A percentile compares a stretch with the other conserved stretches of the same genome.
phyloP scores from a whole-genome alignment of 1,284 basidiomycete genomes.

The Microbotryum intermedium region DNA sequence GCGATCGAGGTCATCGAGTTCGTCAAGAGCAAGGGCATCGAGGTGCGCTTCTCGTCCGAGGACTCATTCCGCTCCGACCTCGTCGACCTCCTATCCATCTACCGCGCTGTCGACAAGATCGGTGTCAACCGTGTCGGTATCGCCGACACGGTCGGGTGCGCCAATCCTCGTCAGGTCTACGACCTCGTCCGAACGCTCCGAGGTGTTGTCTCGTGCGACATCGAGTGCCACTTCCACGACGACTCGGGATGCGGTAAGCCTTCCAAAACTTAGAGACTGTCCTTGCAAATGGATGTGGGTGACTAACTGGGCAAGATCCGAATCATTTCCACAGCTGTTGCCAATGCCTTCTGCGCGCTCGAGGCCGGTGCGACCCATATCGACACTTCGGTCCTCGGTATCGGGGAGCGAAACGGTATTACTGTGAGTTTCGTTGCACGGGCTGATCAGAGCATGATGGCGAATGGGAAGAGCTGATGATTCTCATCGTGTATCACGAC shows the following conservation, averaged over 20 bases:
- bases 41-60: conserved; percentile 99
- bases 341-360: conserved; percentile 95
- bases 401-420: conserved; percentile 98
- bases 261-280: not conserved
- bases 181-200: conserved; percentile 93
- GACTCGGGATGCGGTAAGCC: conserved; percentile 79
- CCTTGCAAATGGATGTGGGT: not conserved
- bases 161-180: conserved; percentile 97
- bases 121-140: conserved; percentile 99
- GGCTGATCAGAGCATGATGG: too few relatives aligned
- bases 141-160: conserved; percentile 97
- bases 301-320: conserved; percentile 13
- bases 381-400: conserved; percentile 88
- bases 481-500: not conserved
- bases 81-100: conserved; percentile 96
- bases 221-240: conserved; percentile 98
- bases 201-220: conserved; percentile 92
- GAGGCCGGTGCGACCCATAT: conserved; percentile 99
- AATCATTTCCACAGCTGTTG: conserved; percentile 59
- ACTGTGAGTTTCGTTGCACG: conserved; percentile 43
- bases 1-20: conserved; percentile 97
- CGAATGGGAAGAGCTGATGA: not conserved
- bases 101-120: conserved; percentile 99
- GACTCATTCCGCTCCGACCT: conserved; percentile 99
- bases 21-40: conserved; percentile 99